Evolutionary conservation across 2,329 filamentous ascomycete genomes (phyloP).

Genomic region (Penicillium sp.): DNA sequence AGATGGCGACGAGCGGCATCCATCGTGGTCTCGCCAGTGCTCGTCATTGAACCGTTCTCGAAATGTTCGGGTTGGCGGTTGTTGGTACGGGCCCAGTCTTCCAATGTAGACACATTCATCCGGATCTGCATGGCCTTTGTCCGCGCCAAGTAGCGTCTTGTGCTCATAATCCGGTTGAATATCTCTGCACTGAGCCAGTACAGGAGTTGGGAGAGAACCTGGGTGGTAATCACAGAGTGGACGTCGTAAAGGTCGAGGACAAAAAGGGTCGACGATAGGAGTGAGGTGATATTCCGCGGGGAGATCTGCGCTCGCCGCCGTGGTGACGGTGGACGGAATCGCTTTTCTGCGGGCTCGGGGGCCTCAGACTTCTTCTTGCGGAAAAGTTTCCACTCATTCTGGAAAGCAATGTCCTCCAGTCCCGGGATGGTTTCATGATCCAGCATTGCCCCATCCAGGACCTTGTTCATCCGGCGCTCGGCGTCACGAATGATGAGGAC

Average conservation of each 20-base stretch:
- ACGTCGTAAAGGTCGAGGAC: slow-evolving; percentile 98
- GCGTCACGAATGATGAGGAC: slow-evolving; percentile 96
- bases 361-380: slow-evolving; percentile 86
- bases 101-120: slow-evolving; percentile 93
- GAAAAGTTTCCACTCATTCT: slow-evolving; percentile 98
- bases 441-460: slow-evolving; percentile 87
- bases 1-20: slow-evolving; percentile 82
- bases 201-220: slow-evolving; percentile 86
- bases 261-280: slow-evolving; percentile 92
- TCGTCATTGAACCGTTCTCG: slow-evolving; percentile 82
- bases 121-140: slow-evolving; percentile 99
- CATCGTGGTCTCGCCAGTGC: slow-evolving; percentile 80
- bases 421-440: slow-evolving; percentile 98
- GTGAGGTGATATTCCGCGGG: slow-evolving; percentile 89
- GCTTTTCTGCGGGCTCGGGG: slow-evolving; percentile 81
- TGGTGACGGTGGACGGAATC: slow-evolving; percentile 86
- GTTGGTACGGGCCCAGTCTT: slow-evolving; percentile 93
- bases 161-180: slow-evolving; percentile 97
- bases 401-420: slow-evolving; percentile 93
- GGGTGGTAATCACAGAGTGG: slow-evolving; percentile 90
- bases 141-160: slow-evolving; percentile 85
- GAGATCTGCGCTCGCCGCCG: slow-evolving; percentile 89
- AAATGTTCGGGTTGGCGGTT: slow-evolving; percentile 94
- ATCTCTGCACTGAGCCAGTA: slow-evolving; percentile 97
- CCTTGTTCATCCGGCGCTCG: slow-evolving; percentile 92